Evolutionary conservation across 345 rosid species (phyloP).

Genomic region (Noccaea caerulescens): DNA sequence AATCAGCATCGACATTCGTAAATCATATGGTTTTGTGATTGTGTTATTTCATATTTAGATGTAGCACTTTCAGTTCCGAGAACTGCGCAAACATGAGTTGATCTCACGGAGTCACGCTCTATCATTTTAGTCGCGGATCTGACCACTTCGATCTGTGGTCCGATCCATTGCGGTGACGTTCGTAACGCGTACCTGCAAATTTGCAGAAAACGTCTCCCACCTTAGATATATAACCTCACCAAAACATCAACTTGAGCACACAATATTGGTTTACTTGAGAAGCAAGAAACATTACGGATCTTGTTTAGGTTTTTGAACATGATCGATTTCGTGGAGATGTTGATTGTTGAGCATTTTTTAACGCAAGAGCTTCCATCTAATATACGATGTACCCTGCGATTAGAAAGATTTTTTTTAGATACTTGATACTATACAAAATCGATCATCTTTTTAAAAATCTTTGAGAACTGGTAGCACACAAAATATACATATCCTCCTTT

Average conservation of each 20-base stretch:
- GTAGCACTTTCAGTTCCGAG: no score
- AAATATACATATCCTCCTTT: no score
- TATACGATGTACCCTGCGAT: constrained; percentile 37
- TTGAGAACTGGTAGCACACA: no score
- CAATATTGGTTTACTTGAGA: not conserved
- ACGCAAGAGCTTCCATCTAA: constrained; percentile 61
- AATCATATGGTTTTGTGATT: no score
- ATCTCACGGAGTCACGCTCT: constrained; percentile 53
- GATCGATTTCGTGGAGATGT: constrained; percentile 55
- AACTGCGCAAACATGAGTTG: constrained; percentile 42
- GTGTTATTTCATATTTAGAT: no score
- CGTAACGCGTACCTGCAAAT: constrained; percentile 54
- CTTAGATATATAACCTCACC: not conserved
- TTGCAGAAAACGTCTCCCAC: not conserved
- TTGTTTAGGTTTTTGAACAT: constrained; percentile 61
- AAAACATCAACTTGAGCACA: constrained; percentile 7
- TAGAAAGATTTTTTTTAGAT: constrained; percentile 42
- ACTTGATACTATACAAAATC: no score
- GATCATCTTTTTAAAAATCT: no score
- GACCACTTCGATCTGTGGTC: constrained; percentile 64
- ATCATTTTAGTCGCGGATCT: constrained; percentile 57
- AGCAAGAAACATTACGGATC: constrained; percentile 43
- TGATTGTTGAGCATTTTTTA: constrained; percentile 51
- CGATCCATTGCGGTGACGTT: constrained; percentile 68
- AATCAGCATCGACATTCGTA: not conserved